Evolutionary conservation across 169 alveolate genomes (phyloP).

Genomic region (Theileria luwenshuni): DNA sequence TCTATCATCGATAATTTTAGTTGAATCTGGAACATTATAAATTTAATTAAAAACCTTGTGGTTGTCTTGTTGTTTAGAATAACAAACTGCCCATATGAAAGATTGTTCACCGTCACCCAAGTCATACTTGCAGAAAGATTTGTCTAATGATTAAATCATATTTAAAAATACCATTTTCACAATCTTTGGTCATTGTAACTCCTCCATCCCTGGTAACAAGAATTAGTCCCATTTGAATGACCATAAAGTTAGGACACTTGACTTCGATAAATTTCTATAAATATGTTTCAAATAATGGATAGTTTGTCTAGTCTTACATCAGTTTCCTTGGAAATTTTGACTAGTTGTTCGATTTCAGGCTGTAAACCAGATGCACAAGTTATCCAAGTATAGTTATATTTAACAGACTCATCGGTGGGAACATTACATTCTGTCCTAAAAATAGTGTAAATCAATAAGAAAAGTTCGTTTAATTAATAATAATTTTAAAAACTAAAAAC

Average conservation of each 20-base stretch:
- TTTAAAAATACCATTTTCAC: constrained; percentile 37
- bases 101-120: background rate
- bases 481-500: constrained; percentile 16
- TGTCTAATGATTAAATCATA: constrained; percentile 4
- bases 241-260: constrained; percentile 39
- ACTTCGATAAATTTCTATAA: constrained; percentile 8
- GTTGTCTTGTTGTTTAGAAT: background rate
- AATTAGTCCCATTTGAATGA: constrained; percentile 47
- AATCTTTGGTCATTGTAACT: background rate
- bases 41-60: constrained; percentile 7
- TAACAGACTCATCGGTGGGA: constrained; percentile 29
- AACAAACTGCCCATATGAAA: constrained; percentile 51
- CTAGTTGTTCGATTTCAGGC: constrained; percentile 43
- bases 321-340: constrained; percentile 17
- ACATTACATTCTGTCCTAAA: constrained; percentile 41
- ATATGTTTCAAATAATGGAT: background rate
- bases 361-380: constrained; percentile 58
- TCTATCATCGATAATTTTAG: constrained; percentile 3
- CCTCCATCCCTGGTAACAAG: constrained; percentile 14
- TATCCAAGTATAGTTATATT: constrained; percentile 41
- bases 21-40: constrained; percentile 6
- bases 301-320: constrained; percentile 8
- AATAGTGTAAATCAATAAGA: background rate
- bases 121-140: constrained; percentile 16
- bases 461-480: background rate